Evolutionary conservation across 768 basidiomycete species (phyloP).

Genomic region (Panaeolus cyanescens): DNA sequence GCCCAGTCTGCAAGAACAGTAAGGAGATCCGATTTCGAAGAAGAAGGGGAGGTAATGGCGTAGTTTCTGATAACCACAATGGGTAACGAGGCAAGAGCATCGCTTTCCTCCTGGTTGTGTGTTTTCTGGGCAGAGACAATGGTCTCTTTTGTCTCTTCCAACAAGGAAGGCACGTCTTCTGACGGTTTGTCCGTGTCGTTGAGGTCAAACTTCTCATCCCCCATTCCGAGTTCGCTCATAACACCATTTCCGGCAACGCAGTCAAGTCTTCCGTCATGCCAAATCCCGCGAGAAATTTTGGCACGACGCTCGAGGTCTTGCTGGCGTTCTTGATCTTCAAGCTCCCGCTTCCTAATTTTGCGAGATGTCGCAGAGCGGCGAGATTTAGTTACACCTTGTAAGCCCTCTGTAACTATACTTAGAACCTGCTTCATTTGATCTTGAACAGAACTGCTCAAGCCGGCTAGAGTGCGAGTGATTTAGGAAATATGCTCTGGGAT

Average conservation of each 20-base stretch:
- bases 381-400: slow-evolving; percentile 62
- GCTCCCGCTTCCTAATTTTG: slow-evolving; percentile 36
- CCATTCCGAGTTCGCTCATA: slow-evolving; percentile 84
- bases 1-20: slow-evolving; percentile 83
- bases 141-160: slow-evolving; percentile 16
- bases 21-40: slow-evolving; percentile 68
- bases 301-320: slow-evolving; percentile 41
- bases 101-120: slow-evolving; percentile 43
- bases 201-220: slow-evolving; percentile 61
- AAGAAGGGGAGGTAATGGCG: slow-evolving; percentile 53
- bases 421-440: slow-evolving; percentile 88
- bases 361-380: slow-evolving; percentile 46
- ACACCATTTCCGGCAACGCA: slow-evolving; percentile 83
- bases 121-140: slow-evolving; percentile 17
- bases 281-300: slow-evolving; percentile 62
- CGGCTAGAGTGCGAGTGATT: slow-evolving; percentile 51
- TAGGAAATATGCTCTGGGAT: not conserved
- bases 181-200: slow-evolving; percentile 15
- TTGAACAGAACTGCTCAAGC: slow-evolving; percentile 74
- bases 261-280: slow-evolving; percentile 89
- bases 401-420: slow-evolving; percentile 70
- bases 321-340: slow-evolving; percentile 35
- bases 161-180: slow-evolving; percentile 7
- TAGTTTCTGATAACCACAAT: slow-evolving; percentile 88
- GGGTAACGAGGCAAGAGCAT: slow-evolving; percentile 67